Base-by-base conservation (phyloP, 2,329 filamentous ascomycete genomes). In the Thielaviopsis ethacetica region DNA sequence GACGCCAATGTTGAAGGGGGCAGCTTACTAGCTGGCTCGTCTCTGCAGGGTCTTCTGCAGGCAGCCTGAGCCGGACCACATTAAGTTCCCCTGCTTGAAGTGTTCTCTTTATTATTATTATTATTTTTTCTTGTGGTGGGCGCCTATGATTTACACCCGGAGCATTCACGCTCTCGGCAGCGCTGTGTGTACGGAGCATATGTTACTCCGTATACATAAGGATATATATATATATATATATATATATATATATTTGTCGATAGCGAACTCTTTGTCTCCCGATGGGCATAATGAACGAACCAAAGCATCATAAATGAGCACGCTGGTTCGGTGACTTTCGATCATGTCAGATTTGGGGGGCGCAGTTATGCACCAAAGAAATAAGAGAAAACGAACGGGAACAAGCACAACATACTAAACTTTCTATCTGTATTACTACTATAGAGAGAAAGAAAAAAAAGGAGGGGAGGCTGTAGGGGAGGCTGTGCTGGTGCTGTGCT, bases 381-480 rank as follows among this genome's bases (percentile, higher is more conserved):
- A 38, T 38, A n/a, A 27, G 17, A 27, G n/a, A n/a, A 30, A 19
- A 12, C 17, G 10, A 53, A 19, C 26, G 44, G 26, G 27, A 22
- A 30, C 21, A 12, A 5, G 5, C 15, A 50, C 13, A 19, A n/a
- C n/a, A n/a, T n/a, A n/a, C n/a, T n/a, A n/a, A n/a, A n/a, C n/a
- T n/a, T n/a, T n/a, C n/a, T n/a, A n/a, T n/a, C n/a, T n/a, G 24
- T 3, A 26, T 26, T 26, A 26, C 24, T 26, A 26, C 7, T 22
- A 44, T 9, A 24, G 13, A 21, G 24, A 15, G 27, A 26, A 5
- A 21, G 19, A 17, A 19, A 13, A 12, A 41, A n/a, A 41, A 58
- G 56, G 56, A 53, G 50, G 56, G 56, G 56, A 58, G 56, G 49
- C 49, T 53, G 49, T 58, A 47, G 27, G 26, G 38, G 13, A 13